Evolutionary conservation across 208 protist species (phyloP).

Genomic region (Kentomonas sorsogonicus): DNA sequence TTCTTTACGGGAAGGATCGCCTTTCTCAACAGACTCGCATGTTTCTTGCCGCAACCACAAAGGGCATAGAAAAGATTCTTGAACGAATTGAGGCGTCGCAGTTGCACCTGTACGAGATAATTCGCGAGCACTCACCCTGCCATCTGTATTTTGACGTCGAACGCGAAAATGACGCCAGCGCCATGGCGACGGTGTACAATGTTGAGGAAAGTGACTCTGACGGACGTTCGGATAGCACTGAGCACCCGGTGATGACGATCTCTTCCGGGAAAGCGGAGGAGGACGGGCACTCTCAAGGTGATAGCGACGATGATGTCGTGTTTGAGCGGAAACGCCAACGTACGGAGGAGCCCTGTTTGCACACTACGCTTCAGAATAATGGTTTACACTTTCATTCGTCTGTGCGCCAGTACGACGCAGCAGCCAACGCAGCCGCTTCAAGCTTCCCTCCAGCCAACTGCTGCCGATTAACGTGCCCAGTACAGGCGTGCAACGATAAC

Average conservation of each 20-base stretch:
- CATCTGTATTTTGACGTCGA: conserved; percentile 89
- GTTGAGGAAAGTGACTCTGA: no score
- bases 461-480: background rate
- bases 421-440: no score
- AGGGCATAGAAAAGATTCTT: conserved; percentile 27
- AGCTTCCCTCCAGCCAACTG: background rate
- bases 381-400: no score
- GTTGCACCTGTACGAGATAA: conserved; percentile 83
- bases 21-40: conserved; percentile 67
- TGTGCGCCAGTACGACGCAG: no score
- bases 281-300: no score
- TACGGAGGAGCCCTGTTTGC: no score
- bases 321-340: no score
- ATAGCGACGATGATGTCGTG: no score
- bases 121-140: conserved; percentile 59
- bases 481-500: background rate
- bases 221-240: no score
- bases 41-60: conserved; percentile 59
- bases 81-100: conserved; percentile 32
- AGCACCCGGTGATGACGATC: no score
- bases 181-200: conserved; percentile 11
- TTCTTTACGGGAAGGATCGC: conserved; percentile 53
- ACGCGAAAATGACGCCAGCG: conserved; percentile 35
- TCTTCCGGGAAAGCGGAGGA: no score
- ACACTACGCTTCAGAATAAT: no score